phyloP scores from a whole-genome alignment of 140 eudicot species.

The Bidens hawaiensis region DNA sequence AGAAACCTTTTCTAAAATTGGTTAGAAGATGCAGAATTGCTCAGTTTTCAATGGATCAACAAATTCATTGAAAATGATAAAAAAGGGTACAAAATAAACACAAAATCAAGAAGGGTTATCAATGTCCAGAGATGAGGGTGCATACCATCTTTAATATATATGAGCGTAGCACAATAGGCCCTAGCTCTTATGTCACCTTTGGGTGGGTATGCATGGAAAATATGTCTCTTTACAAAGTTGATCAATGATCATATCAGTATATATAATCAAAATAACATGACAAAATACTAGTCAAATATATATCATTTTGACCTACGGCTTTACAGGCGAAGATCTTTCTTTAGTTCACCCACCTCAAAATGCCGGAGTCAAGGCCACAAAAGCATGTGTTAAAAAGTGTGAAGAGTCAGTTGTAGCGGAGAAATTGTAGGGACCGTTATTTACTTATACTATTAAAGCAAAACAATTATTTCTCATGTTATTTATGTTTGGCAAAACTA shows the following conservation, averaged over 20 bases:
- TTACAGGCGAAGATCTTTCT: constrained; percentile 11
- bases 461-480: too few species aligned
- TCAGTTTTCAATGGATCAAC: neutral
- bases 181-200: constrained; percentile 19
- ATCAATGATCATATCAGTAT: neutral
- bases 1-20: neutral
- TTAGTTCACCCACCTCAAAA: neutral
- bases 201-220: constrained; percentile 23
- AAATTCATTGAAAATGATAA: neutral
- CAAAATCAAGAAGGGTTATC: constrained; percentile 32
- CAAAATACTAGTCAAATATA: constrained; percentile 10
- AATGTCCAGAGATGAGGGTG: constrained; percentile 49
- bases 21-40: neutral
- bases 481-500: too few species aligned
- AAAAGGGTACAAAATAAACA: constrained; percentile 32
- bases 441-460: too few species aligned
- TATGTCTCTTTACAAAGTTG: constrained; percentile 14
- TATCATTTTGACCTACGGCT: constrained; percentile 13
- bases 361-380: neutral
- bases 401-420: neutral
- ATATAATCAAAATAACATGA: constrained; percentile 6
- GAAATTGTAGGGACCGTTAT: too few species aligned
- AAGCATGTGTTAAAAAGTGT: neutral
- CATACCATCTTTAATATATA: constrained; percentile 36
- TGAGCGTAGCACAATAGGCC: constrained; percentile 29